Percentiles rank a stretch among this genome's conserved stretches.
phyloP scores from a whole-genome alignment of 208 protist genomes.

The Crithidia mellificae region DNA sequence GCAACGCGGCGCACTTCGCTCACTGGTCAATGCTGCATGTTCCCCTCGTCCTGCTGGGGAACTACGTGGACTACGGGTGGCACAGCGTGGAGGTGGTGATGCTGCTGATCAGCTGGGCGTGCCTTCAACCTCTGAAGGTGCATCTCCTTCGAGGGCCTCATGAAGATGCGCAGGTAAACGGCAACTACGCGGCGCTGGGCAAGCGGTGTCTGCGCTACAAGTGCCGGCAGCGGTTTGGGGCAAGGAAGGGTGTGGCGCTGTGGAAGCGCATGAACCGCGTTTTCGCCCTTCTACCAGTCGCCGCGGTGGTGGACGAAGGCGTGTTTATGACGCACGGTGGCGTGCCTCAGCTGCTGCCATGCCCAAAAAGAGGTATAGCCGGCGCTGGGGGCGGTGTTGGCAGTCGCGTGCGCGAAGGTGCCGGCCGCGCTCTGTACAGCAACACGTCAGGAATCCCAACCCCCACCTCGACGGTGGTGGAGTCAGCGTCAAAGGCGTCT shows the following conservation, averaged over 20 bases:
- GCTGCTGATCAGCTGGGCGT: conserved; percentile 71
- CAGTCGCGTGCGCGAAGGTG: background rate
- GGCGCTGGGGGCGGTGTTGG: background rate
- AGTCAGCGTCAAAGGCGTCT: background rate
- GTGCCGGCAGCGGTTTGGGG: conserved; percentile 72
- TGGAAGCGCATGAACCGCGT: conserved; percentile 72
- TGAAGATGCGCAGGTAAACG: conserved; percentile 81
- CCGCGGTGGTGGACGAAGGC: conserved; percentile 80
- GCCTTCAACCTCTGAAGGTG: conserved; percentile 63
- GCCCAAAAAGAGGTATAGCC: background rate
- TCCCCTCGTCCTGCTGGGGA: conserved; percentile 95
- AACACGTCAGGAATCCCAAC: conserved; percentile 13
- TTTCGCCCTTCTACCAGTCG: conserved; percentile 76
- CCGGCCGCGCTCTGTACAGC: conserved; percentile 2
- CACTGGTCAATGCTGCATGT: conserved; percentile 53
- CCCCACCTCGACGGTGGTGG: background rate
- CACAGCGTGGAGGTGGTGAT: conserved; percentile 78
- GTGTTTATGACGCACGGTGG: conserved; percentile 90
- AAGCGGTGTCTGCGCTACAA: conserved; percentile 59
- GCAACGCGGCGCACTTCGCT: conserved; percentile 40
- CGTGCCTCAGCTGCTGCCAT: conserved; percentile 63
- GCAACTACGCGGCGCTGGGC: conserved; percentile 51
- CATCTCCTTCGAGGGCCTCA: conserved; percentile 90
- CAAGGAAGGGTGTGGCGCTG: conserved; percentile 48
- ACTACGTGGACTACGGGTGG: conserved; percentile 95